Conservation (phyloP, 2,329 filamentous ascomycete genomes). For the Eutypella sp. region DNA sequence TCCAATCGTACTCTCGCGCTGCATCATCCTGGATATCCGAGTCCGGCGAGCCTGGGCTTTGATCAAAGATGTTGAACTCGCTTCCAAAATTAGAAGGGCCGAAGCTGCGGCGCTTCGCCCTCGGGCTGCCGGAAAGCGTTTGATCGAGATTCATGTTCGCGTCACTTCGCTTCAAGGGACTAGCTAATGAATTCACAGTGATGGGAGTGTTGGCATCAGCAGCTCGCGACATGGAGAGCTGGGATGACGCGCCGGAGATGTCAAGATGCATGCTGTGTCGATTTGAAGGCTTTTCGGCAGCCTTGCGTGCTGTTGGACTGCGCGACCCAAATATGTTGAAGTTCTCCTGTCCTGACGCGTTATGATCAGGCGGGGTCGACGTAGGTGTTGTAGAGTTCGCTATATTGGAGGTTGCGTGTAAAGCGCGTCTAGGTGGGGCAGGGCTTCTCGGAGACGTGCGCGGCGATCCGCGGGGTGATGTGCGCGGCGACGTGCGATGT, state of each 20-base stretch:
- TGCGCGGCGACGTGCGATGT: conserved; percentile 52
- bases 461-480: conserved; percentile 36
- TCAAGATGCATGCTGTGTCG: conserved; percentile 56
- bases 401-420: conserved; percentile 65
- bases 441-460: conserved; percentile 62
- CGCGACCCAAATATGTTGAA: conserved; percentile 25
- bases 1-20: conserved; percentile 50
- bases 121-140: conserved; percentile 72
- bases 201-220: conserved; percentile 41
- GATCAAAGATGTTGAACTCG: conserved; percentile 74
- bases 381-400: conserved; percentile 60
- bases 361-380: conserved; percentile 36
- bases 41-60: conserved; percentile 34
- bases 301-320: conserved; percentile 39
- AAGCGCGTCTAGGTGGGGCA: conserved; percentile 58
- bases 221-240: conserved; percentile 46
- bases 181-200: conserved; percentile 57
- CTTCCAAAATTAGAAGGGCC: conserved; percentile 59
- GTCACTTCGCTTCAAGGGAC: conserved; percentile 88
- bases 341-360: conserved; percentile 41
- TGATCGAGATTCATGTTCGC: conserved; percentile 84
- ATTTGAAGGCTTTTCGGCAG: conserved; percentile 40
- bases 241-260: conserved; percentile 44
- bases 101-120: conserved; percentile 87
- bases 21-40: conserved; percentile 51